Evolutionary conservation across 371 early-diverging fungal genomes (phyloP), one percentile per base, ranked within the genome.

Genomic region (Mucor indicus): DNA sequence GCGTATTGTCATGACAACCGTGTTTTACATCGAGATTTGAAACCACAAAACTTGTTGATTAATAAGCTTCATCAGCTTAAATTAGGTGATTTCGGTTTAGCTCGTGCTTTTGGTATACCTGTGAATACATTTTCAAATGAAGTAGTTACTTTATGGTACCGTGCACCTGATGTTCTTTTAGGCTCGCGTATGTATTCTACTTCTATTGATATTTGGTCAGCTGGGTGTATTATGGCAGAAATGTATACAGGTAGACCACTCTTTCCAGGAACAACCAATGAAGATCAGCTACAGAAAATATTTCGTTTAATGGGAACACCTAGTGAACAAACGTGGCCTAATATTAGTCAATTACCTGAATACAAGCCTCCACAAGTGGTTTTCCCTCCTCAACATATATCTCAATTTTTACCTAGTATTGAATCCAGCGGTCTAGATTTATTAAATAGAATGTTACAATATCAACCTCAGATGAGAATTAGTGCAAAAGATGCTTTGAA

Each of bases 141-240:
- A 64, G 99, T 99, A 3, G 98, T 99, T 19, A 98, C 99, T 3
- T 73, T 95, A 35, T 96, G 95, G 92, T 92, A 91, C 55, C 85
- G 98, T 50, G 91, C 98, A 4, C 99, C 99, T 3, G 99, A 99
- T 70, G 95, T 99, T 8, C 72, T 99, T 7, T 79, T 98, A 48
- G 99, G 99, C 4, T 90, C 90, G 21, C 84, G 93, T 48, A 89
- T 90, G 59, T 99, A 99, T 69, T 82, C 91, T 8, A 98, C 92
- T 15, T 90, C 94, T 7, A 95, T 99, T 51, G 99, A 99, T 69
- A 94, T 99, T 43, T 99, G 99, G 99, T 94, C 95, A 12, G 89
- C 93, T 3, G 99, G 99, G 4, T 99, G 99, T 72, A 98, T 98
- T 62, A 86, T 97, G 83, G 94, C 93, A 33, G 99, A 97, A 62